A percentile compares a stretch with the other conserved stretches of the same genome.
Conservation (phyloP, 768 basidiomycete species). For the Galerina marginata region DNA sequence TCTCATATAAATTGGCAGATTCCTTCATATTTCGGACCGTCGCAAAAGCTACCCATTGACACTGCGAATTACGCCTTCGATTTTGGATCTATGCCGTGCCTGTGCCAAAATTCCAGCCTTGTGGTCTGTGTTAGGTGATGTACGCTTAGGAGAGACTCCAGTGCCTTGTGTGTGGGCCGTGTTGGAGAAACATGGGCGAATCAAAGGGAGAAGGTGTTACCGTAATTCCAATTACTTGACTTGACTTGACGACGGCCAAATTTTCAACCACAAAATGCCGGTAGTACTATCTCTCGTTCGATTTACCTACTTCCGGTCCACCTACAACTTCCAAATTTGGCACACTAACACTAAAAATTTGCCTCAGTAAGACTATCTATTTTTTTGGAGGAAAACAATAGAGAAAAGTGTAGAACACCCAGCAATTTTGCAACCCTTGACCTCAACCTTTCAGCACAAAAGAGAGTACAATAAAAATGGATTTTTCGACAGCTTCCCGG, state of each 20-base stretch:
- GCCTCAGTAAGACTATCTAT: no score
- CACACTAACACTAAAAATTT: no score
- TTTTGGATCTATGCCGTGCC: constrained; percentile 67
- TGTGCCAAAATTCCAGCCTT: constrained; percentile 76
- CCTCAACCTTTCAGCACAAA: no score
- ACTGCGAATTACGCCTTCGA: constrained; percentile 64
- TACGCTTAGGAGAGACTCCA: constrained; percentile 79
- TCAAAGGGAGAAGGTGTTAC: constrained; percentile 50
- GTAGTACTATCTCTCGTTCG: no score
- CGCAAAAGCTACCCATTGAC: constrained; percentile 69
- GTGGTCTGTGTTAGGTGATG: constrained; percentile 70
- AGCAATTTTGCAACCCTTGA: no score
- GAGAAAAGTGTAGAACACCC: no score
- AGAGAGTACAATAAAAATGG: no score
- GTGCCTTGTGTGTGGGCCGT: constrained; percentile 73
- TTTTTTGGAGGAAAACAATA: no score
- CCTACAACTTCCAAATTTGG: no score
- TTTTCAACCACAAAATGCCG: no score
- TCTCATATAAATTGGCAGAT: constrained; percentile 41
- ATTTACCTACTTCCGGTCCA: no score
- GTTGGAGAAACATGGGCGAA: constrained; percentile 75
- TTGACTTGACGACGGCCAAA: not conserved
- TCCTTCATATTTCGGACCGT: constrained; percentile 63
- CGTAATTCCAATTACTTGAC: constrained; percentile 56
- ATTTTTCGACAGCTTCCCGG: no score